A percentile compares a stretch with the other conserved stretches of the same genome.
phyloP scores from a whole-genome alignment of 2,329 filamentous ascomycete genomes.

The Aspergillus novoparasiticus region DNA sequence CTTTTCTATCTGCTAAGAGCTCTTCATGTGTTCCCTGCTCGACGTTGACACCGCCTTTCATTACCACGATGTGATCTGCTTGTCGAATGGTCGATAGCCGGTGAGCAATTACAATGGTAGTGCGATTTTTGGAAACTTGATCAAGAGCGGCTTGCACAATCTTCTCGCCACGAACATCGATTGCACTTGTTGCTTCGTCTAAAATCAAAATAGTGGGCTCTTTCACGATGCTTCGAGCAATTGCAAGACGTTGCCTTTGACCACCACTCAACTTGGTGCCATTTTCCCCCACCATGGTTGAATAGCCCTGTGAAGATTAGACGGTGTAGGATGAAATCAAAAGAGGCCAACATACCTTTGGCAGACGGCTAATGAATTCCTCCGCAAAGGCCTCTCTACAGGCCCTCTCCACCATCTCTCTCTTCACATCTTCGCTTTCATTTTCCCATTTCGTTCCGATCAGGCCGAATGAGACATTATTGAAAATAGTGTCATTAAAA shows the following conservation, averaged over 20 bases:
- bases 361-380: conserved; percentile 68
- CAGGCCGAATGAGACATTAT: conserved; percentile 64
- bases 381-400: conserved; percentile 70
- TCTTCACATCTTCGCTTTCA: conserved; percentile 39
- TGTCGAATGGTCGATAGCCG: conserved; percentile 72
- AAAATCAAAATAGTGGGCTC: conserved; percentile 68
- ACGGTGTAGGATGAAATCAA: background rate
- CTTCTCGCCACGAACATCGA: conserved; percentile 58
- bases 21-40: conserved; percentile 77
- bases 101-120: conserved; percentile 78
- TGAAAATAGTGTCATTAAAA: conserved; percentile 66
- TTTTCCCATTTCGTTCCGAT: conserved; percentile 39
- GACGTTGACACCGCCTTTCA: conserved; percentile 69
- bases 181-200: conserved; percentile 75
- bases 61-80: conserved; percentile 76
- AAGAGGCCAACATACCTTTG: conserved; percentile 31
- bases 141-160: conserved; percentile 59
- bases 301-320: conserved; percentile 58
- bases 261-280: conserved; percentile 81
- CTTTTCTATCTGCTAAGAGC: conserved; percentile 60
- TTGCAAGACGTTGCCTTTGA: conserved; percentile 80
- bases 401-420: conserved; percentile 60
- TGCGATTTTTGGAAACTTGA: conserved; percentile 61
- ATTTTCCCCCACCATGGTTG: conserved; percentile 73
- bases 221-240: conserved; percentile 70